These are phyloP conservation scores for Triglochin maritima DNA, from an alignment of 106 monocot species.

Conservation along the genomic window DNA sequence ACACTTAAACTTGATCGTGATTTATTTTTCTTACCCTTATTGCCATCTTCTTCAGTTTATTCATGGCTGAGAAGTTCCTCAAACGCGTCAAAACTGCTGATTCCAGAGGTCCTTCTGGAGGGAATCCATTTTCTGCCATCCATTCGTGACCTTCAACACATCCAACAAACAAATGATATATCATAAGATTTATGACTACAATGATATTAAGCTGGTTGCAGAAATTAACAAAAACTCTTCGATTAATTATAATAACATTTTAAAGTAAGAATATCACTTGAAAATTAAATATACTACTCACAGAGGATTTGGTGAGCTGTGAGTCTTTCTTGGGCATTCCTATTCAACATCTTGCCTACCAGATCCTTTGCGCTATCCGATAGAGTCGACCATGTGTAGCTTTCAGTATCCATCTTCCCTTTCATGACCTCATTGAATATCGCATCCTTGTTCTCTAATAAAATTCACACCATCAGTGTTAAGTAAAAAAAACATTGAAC, in stretches of 20 bases:
- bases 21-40: not conserved
- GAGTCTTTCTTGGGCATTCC: slow-evolving; percentile 43
- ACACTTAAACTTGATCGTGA: too few relatives aligned
- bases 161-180: not conserved
- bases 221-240: too few relatives aligned
- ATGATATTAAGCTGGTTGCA: not conserved
- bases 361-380: slow-evolving; percentile 70
- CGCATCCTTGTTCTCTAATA: not conserved
- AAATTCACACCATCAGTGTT: too few relatives aligned
- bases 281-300: slow-evolving; percentile 10
- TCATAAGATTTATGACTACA: not conserved
- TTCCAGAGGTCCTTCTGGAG: not conserved
- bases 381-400: slow-evolving; percentile 46
- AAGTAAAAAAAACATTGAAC: too few relatives aligned
- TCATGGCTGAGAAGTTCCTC: not conserved
- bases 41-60: not conserved
- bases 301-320: slow-evolving; percentile 56
- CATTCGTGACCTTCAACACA: not conserved
- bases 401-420: slow-evolving; percentile 24
- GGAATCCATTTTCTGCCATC: not conserved
- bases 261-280: too few relatives aligned
- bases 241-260: too few relatives aligned
- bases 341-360: slow-evolving; percentile 49
- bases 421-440: not conserved
- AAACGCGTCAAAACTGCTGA: not conserved